Base-by-base conservation (phyloP, 2,329 filamentous ascomycete genomes). In the Aspergillus sp. region DNA sequence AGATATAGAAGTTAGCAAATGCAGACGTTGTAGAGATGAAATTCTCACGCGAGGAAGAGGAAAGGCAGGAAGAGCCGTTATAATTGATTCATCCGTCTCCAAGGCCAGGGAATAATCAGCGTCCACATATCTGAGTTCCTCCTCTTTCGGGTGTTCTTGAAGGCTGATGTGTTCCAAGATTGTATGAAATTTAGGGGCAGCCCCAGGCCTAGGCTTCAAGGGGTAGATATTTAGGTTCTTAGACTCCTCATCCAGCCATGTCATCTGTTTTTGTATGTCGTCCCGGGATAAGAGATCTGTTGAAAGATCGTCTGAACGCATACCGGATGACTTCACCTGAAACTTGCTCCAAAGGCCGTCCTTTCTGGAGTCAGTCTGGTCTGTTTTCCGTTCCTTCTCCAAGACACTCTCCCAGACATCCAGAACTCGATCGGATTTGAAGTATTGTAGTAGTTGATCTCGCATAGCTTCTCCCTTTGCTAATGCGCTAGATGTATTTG, bases 361-460 rank as follows among this genome's bases (percentile, higher is more conserved):
- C 58, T 55, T 69, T 62, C 15, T 65, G 8, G 33, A 62, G 14
- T 58, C 44, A 9, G 56, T 52, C 1, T 57, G 58, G 17, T 56
- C 62, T 27, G 56, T 12, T 17, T 47, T 65, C 19, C 58, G 63
- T n/a, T 67, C 61, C 33, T 62, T 68, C 19, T 63, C 63, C 21
- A 63, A 57, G 11, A 66, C 61, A 35, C 37, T 65, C 24, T 73
- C 70, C 70, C 70, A 72, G 9, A 66, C 62, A 9, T 74, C 71
- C 14, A 68, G 54, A 15, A 72, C 71, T n/a, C 65, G 67, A 52
- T 73, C 71, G 2, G 70, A 70, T 41, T 68, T 72, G n/a, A 73
- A 62, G 55, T 68, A 71, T 14, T 72, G 69, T 35, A 66, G 62
- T 15, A 74, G 62, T 57, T 74, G 71, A 11, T 66, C 61, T 55